Conservation (phyloP, 257 asterid genomes). For the Lithospermum erythrorhizon region DNA sequence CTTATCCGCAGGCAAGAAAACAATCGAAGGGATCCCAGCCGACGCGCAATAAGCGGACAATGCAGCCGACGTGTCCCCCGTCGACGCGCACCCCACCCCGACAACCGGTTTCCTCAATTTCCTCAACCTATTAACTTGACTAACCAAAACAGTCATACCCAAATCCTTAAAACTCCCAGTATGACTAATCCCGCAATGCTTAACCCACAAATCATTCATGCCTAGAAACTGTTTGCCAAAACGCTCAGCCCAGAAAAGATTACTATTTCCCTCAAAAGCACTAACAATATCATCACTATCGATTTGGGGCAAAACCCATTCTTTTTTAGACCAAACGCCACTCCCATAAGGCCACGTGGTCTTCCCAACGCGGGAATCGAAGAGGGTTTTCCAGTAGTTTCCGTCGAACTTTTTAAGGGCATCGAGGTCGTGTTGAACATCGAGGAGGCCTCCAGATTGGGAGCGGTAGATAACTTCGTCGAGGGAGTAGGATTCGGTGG, state of each 20-base stretch:
- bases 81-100: slow-evolving; percentile 80
- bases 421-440: slow-evolving; percentile 71
- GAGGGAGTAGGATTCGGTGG: slow-evolving; percentile 53
- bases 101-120: slow-evolving; percentile 65
- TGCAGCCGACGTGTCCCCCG: slow-evolving; percentile 81
- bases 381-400: slow-evolving; percentile 54
- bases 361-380: slow-evolving; percentile 77
- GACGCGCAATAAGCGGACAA: slow-evolving; percentile 68
- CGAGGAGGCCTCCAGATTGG: slow-evolving; percentile 78
- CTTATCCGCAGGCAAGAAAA: slow-evolving; percentile 58
- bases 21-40: slow-evolving; percentile 76
- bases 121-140: slow-evolving; percentile 63
- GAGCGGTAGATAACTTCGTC: slow-evolving; percentile 78
- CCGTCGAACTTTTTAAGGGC: slow-evolving; percentile 68
- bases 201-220: slow-evolving; percentile 79
- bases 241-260: slow-evolving; percentile 83
- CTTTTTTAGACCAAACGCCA: slow-evolving; percentile 87
- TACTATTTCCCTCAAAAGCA: slow-evolving; percentile 68
- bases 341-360: slow-evolving; percentile 86
- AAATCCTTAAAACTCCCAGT: slow-evolving; percentile 75
- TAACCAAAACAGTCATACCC: slow-evolving; percentile 81
- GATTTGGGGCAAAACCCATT: slow-evolving; percentile 78
- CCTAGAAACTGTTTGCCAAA: slow-evolving; percentile 74
- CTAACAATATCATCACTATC: slow-evolving; percentile 62
- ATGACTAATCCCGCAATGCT: slow-evolving; percentile 76